Evolutionary conservation across 768 basidiomycete genomes (phyloP).

Genomic region (Calocybe indica): DNA sequence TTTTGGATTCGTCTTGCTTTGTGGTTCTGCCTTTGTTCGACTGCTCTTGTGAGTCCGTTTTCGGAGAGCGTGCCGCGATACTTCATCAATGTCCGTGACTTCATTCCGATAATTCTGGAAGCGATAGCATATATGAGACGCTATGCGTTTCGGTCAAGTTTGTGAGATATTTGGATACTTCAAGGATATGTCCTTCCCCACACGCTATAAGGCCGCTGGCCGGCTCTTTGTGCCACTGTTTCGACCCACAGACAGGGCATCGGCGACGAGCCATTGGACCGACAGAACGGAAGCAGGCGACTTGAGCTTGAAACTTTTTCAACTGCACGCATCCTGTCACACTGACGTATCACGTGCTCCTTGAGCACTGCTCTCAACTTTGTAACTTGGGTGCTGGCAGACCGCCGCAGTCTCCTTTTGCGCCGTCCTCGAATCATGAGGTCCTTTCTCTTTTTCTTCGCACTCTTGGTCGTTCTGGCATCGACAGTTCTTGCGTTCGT

Average conservation of each 20-base stretch:
- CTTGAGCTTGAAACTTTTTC: not conserved
- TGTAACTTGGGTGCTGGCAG: not conserved
- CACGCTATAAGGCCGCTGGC: constrained; percentile 79
- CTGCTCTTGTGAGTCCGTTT: constrained; percentile 62
- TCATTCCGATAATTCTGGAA: constrained; percentile 79
- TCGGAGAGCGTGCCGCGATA: constrained; percentile 54
- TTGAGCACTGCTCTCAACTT: not conserved
- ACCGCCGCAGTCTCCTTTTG: not conserved
- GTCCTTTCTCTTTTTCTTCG: constrained; percentile 42
- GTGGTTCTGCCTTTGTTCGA: constrained; percentile 43
- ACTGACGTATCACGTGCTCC: too few relatives aligned
- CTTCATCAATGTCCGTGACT: constrained; percentile 59
- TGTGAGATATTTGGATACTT: constrained; percentile 37
- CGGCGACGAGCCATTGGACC: constrained; percentile 53
- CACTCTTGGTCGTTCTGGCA: constrained; percentile 45
- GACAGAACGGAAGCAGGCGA: too few relatives aligned
- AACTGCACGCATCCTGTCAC: too few relatives aligned
- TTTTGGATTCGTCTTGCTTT: constrained; percentile 53
- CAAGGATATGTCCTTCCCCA: constrained; percentile 87
- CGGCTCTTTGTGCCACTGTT: constrained; percentile 83
- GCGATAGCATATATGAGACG: not conserved
- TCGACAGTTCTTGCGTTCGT: constrained; percentile 58
- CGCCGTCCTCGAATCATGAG: constrained; percentile 27
- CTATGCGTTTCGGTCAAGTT: not conserved
- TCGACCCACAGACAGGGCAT: constrained; percentile 78